Base-by-base conservation (phyloP, 2,329 filamentous ascomycete species). In the Trichoderma sp. region DNA sequence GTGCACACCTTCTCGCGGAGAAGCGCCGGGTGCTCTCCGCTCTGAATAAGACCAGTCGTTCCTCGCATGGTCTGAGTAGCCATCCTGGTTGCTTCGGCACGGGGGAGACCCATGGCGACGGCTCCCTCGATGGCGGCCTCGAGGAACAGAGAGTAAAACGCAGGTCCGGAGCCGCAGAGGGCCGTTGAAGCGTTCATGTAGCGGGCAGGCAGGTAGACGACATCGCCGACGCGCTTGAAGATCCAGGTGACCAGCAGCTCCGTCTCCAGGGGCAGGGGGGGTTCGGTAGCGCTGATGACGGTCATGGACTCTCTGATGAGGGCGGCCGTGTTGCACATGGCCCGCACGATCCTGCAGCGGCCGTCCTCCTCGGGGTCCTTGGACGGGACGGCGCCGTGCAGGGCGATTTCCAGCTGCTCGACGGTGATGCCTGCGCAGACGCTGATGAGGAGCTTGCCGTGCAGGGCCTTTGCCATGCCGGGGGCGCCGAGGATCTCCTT, bases 261-360 rank as follows among this genome's bases (percentile, higher is more conserved):
- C 34, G 86, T 85, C 20, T 84, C 81, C 1, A 84, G 78, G 6
- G 86, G 84, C 15, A 93, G 83, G 3, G 90, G 86, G 9, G 90
- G 88, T 9, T 83, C 84, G 7, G 86, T 85, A 59, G 86, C 89
- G 62, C 89, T 90, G 75, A 97, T 91, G 68, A 96, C 90, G 4
- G 91, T 95, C 92, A 96, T 96, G 75, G 88, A 91, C 81, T 97
- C 91, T 61, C 93, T 84, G 71, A 97, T 91, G 63, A 93, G 86
- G 30, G 91, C 90, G 12, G 93, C 93, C 0, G 92, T 95, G 83
- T 97, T 97, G 76, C 93, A 93, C 88, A 97, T 94, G 69, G 92
- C 93, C 36, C 93, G 87, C 5, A 97, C 90, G 58, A 96, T 86
- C 55, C 88, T 85, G 80, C 88, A 92, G 50, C 84, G 82, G 32